A percentile compares a stretch with the other conserved stretches of the same genome.
Evolutionary conservation across 2,329 filamentous ascomycete species (phyloP).

Genomic region (Fusarium redolens): DNA sequence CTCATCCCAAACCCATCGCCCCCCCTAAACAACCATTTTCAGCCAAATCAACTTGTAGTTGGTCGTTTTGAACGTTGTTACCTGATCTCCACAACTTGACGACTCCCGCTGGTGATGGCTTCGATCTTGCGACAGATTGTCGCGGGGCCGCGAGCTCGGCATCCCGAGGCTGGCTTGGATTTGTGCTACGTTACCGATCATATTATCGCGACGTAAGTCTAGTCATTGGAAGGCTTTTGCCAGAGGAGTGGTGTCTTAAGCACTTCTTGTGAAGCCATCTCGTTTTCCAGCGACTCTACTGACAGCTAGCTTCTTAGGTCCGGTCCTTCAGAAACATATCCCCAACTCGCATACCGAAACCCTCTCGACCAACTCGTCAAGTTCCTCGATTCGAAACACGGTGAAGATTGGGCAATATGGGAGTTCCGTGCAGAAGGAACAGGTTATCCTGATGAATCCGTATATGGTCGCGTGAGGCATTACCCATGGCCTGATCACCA

Average conservation of each 20-base stretch:
- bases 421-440: conserved; percentile 98
- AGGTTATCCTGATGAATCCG: conserved; percentile 90
- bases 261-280: fast-evolving
- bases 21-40: background rate
- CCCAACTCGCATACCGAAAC: conserved; percentile 92
- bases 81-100: background rate
- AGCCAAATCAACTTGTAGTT: background rate
- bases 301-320: conserved; percentile 68
- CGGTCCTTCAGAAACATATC: conserved; percentile 88
- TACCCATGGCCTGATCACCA: conserved; percentile 98
- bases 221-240: fast-evolving
- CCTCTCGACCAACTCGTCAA: conserved; percentile 87
- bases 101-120: conserved; percentile 61
- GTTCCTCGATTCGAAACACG: conserved; percentile 89
- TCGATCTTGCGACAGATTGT: conserved; percentile 91
- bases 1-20: background rate
- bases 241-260: fast-evolving
- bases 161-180: conserved; percentile 89
- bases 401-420: conserved; percentile 91
- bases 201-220: conserved; percentile 70
- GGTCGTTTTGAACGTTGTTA: background rate
- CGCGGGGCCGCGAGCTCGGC: conserved; percentile 83
- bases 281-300: background rate
- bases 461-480: conserved; percentile 86
- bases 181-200: conserved; percentile 94